Evolutionary conservation across 2,329 filamentous ascomycete species (phyloP).

Genomic region (Claviceps quebecensis): DNA sequence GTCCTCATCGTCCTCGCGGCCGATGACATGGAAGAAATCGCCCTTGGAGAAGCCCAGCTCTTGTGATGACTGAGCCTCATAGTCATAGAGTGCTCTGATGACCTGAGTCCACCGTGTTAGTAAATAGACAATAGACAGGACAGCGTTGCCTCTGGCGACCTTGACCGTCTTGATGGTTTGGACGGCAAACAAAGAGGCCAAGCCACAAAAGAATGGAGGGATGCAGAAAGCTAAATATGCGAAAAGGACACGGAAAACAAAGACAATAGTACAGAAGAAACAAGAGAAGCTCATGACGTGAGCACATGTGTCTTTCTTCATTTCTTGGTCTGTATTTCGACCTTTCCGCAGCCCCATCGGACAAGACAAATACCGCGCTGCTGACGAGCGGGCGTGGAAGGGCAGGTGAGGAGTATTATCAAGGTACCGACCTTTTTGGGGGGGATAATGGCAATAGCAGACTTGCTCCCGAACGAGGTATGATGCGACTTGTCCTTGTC

Average conservation of each 20-base stretch:
- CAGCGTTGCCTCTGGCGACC: neutral
- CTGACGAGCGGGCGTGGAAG: neutral
- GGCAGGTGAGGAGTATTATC: neutral
- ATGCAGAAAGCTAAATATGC: neutral
- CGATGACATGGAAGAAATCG: constrained; percentile 97
- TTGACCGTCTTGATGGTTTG: neutral
- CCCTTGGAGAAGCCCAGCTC: constrained; percentile 86
- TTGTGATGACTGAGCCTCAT: constrained; percentile 60
- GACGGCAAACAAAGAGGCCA: neutral
- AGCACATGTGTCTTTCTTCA: neutral
- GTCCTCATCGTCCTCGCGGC: constrained; percentile 81
- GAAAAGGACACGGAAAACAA: neutral
- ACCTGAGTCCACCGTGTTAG: constrained; percentile 41
- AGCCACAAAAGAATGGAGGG: neutral
- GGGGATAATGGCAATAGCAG: constrained; percentile 75
- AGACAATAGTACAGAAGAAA: neutral
- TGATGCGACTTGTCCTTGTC: constrained; percentile 62
- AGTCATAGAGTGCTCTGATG: constrained; percentile 92
- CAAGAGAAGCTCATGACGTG: neutral
- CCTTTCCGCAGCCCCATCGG: neutral
- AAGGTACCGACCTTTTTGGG: constrained; percentile 66
- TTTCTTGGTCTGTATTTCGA: neutral
- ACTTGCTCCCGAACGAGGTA: constrained; percentile 68
- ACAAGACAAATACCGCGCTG: neutral
- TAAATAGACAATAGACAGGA: neutral